Percentiles rank a stretch among this genome's conserved stretches.
phyloP scores from a whole-genome alignment of 257 asterid genomes.

The Misopates orontium region DNA sequence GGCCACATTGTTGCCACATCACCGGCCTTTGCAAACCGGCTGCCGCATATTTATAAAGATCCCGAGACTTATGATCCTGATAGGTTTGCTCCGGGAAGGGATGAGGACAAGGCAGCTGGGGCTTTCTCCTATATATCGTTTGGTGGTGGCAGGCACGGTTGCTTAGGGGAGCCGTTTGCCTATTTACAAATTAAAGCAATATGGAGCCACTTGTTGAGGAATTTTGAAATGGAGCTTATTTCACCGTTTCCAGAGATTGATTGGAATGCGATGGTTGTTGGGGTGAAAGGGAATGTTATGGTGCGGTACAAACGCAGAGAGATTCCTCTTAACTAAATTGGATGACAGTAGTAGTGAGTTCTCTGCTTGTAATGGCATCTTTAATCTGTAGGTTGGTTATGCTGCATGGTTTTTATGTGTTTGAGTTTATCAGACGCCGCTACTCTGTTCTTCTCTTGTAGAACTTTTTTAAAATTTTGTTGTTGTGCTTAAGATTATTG shows the following conservation, averaged over 20 bases:
- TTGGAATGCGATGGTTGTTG: constrained; percentile 67
- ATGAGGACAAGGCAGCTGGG: constrained; percentile 90
- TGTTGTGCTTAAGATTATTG: neutral
- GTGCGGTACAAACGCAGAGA: constrained; percentile 52
- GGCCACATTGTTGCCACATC: constrained; percentile 65
- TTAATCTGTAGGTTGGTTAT: constrained; percentile 18
- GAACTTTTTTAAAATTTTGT: neutral
- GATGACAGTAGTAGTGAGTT: neutral
- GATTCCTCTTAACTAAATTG: constrained; percentile 28
- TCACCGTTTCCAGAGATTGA: constrained; percentile 47
- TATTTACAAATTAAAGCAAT: constrained; percentile 91
- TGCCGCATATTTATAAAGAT: constrained; percentile 69
- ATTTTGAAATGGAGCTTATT: constrained; percentile 67
- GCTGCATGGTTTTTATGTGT: neutral
- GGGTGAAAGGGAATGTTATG: constrained; percentile 61
- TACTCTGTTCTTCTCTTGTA: neutral
- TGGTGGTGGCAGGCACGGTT: constrained; percentile 97
- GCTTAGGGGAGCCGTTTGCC: constrained; percentile 95
- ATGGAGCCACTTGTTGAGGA: constrained; percentile 93
- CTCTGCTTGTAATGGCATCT: constrained; percentile 5
- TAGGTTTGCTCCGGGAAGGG: constrained; percentile 81
- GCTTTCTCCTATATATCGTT: constrained; percentile 89
- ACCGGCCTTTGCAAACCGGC: constrained; percentile 56
- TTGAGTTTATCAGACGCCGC: neutral
- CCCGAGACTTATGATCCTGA: constrained; percentile 84